phyloP scores from a whole-genome alignment of 495 filamentous ascomycete species.

The Aeminium ludgeri region DNA sequence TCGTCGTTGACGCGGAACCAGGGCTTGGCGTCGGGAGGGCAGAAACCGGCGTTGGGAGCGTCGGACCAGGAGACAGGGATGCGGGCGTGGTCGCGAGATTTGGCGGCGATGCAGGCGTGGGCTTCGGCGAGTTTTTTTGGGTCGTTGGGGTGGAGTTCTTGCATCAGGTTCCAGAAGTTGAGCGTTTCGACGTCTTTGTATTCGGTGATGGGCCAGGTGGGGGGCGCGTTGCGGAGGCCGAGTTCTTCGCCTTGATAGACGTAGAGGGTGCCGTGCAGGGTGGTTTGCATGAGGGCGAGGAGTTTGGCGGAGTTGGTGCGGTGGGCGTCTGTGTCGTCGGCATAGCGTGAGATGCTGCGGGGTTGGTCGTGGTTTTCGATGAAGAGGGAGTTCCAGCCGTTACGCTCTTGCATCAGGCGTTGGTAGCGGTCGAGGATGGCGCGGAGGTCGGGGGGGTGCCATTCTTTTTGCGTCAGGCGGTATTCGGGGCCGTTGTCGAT shows the following conservation, averaged over 20 bases:
- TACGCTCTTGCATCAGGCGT: conserved; percentile 30
- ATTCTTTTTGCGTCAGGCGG: conserved; percentile 26
- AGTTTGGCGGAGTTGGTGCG: conserved; percentile 34
- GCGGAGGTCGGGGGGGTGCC: conserved; percentile 29
- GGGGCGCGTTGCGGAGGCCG: conserved; percentile 37
- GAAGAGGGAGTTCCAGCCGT: conserved; percentile 37
- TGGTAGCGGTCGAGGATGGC: conserved; percentile 26
- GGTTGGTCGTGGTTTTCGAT: conserved; percentile 31
- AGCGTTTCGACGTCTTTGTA: conserved; percentile 37
- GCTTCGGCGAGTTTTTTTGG: conserved; percentile 15
- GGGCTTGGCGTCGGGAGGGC: conserved; percentile 14
- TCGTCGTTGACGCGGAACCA: conserved; percentile 29
- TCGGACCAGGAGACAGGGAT: conserved; percentile 26
- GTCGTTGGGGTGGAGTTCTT: conserved; percentile 16
- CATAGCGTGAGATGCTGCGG: conserved; percentile 29
- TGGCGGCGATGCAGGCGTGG: conserved; percentile 17
- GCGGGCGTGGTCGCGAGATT: conserved; percentile 26
- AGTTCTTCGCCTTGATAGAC: conserved; percentile 43
- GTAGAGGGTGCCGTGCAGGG: conserved; percentile 34
- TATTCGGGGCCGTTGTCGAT: conserved; percentile 30
- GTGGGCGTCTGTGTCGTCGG: conserved; percentile 30
- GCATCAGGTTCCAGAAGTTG: conserved; percentile 34
- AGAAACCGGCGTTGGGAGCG: conserved; percentile 23
- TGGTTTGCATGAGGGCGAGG: conserved; percentile 35
- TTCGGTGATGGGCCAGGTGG: conserved; percentile 28